phyloP scores from a whole-genome alignment of 2,329 filamentous ascomycete genomes.

The Fonsecaea monophora region DNA sequence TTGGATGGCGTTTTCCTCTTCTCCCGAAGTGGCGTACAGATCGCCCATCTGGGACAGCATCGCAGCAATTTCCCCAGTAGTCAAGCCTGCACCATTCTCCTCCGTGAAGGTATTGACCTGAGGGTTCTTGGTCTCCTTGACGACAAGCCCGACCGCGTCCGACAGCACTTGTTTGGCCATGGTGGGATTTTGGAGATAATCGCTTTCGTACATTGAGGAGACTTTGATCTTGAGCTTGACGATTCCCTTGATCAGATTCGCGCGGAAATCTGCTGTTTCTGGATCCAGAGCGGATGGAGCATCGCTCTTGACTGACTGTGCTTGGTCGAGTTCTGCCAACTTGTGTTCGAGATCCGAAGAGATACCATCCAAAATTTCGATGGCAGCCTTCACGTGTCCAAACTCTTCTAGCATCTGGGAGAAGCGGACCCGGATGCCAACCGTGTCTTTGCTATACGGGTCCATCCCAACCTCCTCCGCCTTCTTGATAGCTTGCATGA shows the following conservation, averaged over 20 bases:
- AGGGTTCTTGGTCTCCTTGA: constrained; percentile 76
- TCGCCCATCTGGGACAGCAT: constrained; percentile 41
- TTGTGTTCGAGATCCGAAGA: constrained; percentile 68
- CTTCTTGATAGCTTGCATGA: constrained; percentile 76
- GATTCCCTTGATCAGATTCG: constrained; percentile 34
- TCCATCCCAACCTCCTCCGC: constrained; percentile 79
- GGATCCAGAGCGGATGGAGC: neutral
- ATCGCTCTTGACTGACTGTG: neutral
- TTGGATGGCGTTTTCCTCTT: constrained; percentile 39
- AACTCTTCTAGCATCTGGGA: constrained; percentile 80
- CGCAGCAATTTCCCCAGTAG: constrained; percentile 48
- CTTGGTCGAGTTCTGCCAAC: constrained; percentile 52
- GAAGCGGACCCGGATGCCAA: constrained; percentile 86
- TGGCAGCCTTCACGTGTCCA: constrained; percentile 71
- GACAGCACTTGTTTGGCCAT: constrained; percentile 76
- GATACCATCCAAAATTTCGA: constrained; percentile 79
- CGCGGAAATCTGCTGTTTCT: constrained; percentile 20
- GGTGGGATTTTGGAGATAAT: constrained; percentile 75
- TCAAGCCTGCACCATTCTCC: constrained; percentile 48
- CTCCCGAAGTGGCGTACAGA: constrained; percentile 38
- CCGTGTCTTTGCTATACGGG: constrained; percentile 86
- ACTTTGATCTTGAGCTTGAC: constrained; percentile 70
- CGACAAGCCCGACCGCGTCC: constrained; percentile 79
- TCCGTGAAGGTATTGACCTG: constrained; percentile 65
- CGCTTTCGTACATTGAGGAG: constrained; percentile 78